These are phyloP conservation scores for Agroathelia rolfsii DNA, from an alignment of 1,284 basidiomycete species.

Conservation along the genomic window DNA sequence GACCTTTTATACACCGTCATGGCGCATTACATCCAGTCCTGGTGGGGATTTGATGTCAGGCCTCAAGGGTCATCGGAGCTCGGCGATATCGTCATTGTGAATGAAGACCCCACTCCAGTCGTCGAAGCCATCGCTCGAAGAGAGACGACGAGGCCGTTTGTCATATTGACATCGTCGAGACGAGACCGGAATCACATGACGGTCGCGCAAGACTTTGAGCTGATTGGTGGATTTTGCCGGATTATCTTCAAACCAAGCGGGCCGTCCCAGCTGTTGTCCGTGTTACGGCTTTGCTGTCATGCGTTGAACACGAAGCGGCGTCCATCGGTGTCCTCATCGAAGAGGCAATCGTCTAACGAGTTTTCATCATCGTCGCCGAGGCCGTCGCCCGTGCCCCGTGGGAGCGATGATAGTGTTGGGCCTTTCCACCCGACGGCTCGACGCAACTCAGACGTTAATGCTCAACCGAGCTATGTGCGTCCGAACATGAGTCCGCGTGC, in stretches of 20 bases:
- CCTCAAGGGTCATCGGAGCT: slow-evolving; percentile 26
- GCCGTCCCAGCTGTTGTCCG: slow-evolving; percentile 62
- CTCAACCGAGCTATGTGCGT: slow-evolving; percentile 14
- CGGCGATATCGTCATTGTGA: slow-evolving; percentile 78
- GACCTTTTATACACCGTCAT: slow-evolving; percentile 60
- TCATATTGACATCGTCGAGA: slow-evolving; percentile 65
- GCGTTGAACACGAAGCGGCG: slow-evolving; percentile 37
- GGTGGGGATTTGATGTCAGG: slow-evolving; percentile 69
- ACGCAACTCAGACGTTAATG: slow-evolving; percentile 42
- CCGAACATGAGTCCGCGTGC: slow-evolving; percentile 39
- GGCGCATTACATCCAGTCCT: slow-evolving; percentile 54
- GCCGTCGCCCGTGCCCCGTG: slow-evolving; percentile 7
- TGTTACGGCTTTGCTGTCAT: slow-evolving; percentile 66
- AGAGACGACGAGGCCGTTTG: slow-evolving; percentile 56
- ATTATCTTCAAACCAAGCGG: slow-evolving; percentile 86
- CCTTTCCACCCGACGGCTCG: slow-evolving; percentile 22
- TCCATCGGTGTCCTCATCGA: too few relatives aligned
- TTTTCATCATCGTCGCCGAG: too few relatives aligned
- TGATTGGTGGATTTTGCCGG: slow-evolving; percentile 79
- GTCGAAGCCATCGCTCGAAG: slow-evolving; percentile 44
- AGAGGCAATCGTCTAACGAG: too few relatives aligned
- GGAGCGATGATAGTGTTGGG: slow-evolving; percentile 11
- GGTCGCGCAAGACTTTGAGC: slow-evolving; percentile 61
- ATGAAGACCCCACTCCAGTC: slow-evolving; percentile 66
- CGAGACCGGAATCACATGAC: slow-evolving; percentile 56